A percentile compares a stretch with the other conserved stretches of the same genome.
Evolutionary conservation across 2,329 filamentous ascomycete genomes (phyloP).

Genomic region (Aurifilum marmelostoma): DNA sequence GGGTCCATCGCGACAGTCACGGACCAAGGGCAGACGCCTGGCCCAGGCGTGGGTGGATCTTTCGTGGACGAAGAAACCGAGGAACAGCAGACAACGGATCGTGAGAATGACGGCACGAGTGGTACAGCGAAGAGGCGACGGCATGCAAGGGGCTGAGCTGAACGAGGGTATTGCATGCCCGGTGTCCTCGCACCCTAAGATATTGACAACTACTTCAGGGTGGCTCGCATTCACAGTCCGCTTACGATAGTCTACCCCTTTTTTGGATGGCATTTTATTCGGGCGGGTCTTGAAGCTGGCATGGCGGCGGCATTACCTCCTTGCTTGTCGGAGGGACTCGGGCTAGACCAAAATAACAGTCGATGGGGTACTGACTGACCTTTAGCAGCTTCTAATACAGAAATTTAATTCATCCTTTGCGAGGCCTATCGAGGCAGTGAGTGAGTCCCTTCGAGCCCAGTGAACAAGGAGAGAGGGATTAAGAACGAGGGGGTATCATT

Average conservation of each 20-base stretch:
- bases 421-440: background rate
- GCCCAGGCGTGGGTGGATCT: conserved; percentile 20
- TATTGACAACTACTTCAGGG: too few relatives aligned
- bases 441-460: too few relatives aligned
- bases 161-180: background rate
- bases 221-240: too few relatives aligned
- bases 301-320: background rate
- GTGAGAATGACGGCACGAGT: conserved; percentile 27
- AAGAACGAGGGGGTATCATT: background rate
- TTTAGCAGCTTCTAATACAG: background rate
- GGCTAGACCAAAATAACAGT: background rate
- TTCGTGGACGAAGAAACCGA: conserved; percentile 24
- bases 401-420: background rate
- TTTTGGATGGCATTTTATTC: background rate
- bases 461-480: background rate
- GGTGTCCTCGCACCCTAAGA: too few relatives aligned
- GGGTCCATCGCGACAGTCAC: conserved; percentile 19
- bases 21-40: conserved; percentile 22
- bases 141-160: conserved; percentile 30
- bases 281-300: background rate
- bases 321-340: background rate
- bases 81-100: conserved; percentile 23
- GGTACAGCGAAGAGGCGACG: conserved; percentile 34
- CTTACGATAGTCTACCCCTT: too few relatives aligned
- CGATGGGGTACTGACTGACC: background rate